phyloP scores from a whole-genome alignment of 805 yeast genomes.

The Candida wancherniae region DNA sequence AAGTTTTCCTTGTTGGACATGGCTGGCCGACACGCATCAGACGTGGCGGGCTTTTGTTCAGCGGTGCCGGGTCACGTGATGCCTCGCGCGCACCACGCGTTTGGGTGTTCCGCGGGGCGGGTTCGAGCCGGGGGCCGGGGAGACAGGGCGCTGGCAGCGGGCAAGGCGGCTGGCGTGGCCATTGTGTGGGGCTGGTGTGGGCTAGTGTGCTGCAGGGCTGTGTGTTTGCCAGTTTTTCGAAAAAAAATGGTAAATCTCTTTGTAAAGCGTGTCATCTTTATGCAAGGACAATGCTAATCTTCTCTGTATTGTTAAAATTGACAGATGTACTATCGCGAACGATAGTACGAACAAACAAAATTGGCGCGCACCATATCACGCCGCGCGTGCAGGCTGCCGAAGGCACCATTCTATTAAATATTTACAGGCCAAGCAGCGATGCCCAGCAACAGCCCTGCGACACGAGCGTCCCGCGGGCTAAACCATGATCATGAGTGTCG shows the following conservation, averaged over 20 bases:
- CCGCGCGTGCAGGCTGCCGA: not conserved
- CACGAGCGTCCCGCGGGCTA: not conserved
- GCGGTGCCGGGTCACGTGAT: no score
- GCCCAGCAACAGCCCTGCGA: slow-evolving; percentile 1
- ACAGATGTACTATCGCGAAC: slow-evolving; percentile 63
- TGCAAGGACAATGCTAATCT: slow-evolving; percentile 99
- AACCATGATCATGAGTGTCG: slow-evolving; percentile 3
- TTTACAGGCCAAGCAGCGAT: not conserved
- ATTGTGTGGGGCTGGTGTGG: no score
- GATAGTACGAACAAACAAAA: slow-evolving; percentile 31
- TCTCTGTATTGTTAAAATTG: slow-evolving; percentile 99
- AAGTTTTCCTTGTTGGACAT: slow-evolving; percentile 15
- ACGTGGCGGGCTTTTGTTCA: no score
- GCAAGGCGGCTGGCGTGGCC: no score
- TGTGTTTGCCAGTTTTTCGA: no score
- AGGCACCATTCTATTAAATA: not conserved
- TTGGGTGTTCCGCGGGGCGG: no score
- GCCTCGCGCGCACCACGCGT: no score
- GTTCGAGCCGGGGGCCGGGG: no score
- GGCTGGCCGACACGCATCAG: no score
- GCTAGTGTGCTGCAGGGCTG: no score
- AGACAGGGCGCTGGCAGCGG: no score
- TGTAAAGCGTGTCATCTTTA: slow-evolving; percentile 99
- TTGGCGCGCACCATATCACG: slow-evolving; percentile 1
- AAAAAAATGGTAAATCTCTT: slow-evolving; percentile 96